These are phyloP conservation scores for Tetracentron sinense DNA, from an alignment of 164 flowering plant species.

Conservation along the genomic window DNA sequence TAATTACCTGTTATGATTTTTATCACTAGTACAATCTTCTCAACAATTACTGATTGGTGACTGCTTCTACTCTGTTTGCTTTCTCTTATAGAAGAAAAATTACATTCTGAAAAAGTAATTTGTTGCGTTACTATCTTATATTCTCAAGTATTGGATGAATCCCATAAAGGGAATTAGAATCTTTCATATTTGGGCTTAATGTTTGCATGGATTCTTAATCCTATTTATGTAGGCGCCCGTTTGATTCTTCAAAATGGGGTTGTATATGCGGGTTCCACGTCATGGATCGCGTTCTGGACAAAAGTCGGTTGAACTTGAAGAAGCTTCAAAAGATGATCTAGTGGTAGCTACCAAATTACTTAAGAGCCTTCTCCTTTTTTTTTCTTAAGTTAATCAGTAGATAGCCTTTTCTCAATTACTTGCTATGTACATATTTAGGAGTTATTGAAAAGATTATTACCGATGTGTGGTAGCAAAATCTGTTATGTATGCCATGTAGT, in stretches of 20 bases:
- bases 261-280: conserved; percentile 67
- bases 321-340: conserved; percentile 84
- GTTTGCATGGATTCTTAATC: not conserved
- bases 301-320: conserved; percentile 66
- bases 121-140: no score
- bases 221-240: conserved; percentile 71
- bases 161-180: not conserved
- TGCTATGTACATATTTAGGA: no score
- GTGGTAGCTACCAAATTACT: conserved; percentile 51
- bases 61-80: not conserved
- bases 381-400: no score
- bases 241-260: conserved; percentile 98
- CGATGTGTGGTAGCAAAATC: no score
- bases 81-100: not conserved
- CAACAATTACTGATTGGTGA: no score
- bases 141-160: not conserved
- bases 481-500: no score
- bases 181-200: not conserved
- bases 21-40: no score
- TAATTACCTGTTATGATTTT: no score
- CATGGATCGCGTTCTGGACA: conserved; percentile 47
- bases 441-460: no score
- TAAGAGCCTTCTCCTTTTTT: not conserved
- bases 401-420: not conserved
- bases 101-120: not conserved